Evolutionary conservation across 2,329 filamentous ascomycete genomes (phyloP), one percentile per base, ranked within the genome.

Genomic region (Pseudogymnoascus sp.): DNA sequence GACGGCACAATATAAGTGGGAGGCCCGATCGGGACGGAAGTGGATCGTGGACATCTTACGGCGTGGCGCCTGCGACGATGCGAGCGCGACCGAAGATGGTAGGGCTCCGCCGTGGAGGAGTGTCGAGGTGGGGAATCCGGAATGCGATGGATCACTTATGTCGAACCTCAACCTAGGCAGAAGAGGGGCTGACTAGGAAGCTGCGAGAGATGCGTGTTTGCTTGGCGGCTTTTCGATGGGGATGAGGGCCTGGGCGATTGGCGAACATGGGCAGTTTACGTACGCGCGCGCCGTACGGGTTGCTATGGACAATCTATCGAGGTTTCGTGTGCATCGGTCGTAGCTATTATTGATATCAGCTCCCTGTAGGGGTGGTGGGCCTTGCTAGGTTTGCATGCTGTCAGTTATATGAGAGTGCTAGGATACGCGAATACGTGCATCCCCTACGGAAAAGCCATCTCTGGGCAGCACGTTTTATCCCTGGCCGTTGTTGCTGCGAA

Each of bases 1-100:
- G 51, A 57, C 51, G 51, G 51, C 4, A 57, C 51, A 57, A 34
- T 34, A 34, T 57, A 57, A 57, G 51, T 57, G 51, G 51, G 51
- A 57, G 51, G 51, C 26, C 51, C 51, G 51, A 57, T 57, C 51
- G n/a, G 51, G 51, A 34, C n/a, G 51, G 51, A 57, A 57, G 51
- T 57, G 51, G 51, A 57, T 57, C 51, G 29, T 14, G 16, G 5
- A 18, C 23, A 18, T 29, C 34, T 26, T 21, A 12, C 51, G 10
- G n/a, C 29, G 26, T 57, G 51, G 51, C 51, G 51, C 29, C 29
- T 57, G n/a, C 51, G n/a, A 16, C 51, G 29, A 34, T 57, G 51
- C 51, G 51, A 57, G 51, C 26, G n/a, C 51, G 51, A 57, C 51
- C 51, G 51, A 57, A 57, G 51, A 57, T 34, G 51, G 51, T 18